Evolutionary conservation across 345 rosid species (phyloP).

Genomic region (Pseudoturritis turrita): DNA sequence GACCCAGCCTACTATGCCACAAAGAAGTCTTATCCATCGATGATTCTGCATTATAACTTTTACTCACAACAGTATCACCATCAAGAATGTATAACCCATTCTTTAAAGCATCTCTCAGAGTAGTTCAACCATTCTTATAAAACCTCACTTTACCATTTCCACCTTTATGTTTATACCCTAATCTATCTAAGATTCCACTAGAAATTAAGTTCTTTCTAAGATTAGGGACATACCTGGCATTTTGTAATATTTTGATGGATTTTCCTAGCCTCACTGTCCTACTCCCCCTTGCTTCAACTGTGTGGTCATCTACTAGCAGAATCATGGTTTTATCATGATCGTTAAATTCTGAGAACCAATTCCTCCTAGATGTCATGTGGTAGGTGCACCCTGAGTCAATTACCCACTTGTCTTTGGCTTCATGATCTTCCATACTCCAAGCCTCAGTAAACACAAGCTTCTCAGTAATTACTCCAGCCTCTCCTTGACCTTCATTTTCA

Average conservation of each 20-base stretch:
- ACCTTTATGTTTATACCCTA: background rate
- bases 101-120: rapidly evolving
- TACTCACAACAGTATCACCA: background rate
- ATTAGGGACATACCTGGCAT: background rate
- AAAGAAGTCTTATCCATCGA: no score
- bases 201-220: background rate
- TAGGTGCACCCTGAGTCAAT: background rate
- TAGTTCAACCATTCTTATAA: rapidly evolving
- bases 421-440: background rate
- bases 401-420: background rate
- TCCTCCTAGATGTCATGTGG: background rate
- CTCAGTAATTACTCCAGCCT: background rate
- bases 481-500: background rate
- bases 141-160: background rate
- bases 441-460: background rate
- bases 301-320: background rate
- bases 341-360: background rate
- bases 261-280: background rate
- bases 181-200: background rate
- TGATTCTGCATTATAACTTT: no score
- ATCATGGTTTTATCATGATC: rapidly evolving
- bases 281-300: rapidly evolving
- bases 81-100: background rate
- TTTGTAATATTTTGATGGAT: rapidly evolving
- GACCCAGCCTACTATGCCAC: no score